phyloP scores from a whole-genome alignment of 2,329 filamentous ascomycete genomes.

The Phyllosticta capitalensis region DNA sequence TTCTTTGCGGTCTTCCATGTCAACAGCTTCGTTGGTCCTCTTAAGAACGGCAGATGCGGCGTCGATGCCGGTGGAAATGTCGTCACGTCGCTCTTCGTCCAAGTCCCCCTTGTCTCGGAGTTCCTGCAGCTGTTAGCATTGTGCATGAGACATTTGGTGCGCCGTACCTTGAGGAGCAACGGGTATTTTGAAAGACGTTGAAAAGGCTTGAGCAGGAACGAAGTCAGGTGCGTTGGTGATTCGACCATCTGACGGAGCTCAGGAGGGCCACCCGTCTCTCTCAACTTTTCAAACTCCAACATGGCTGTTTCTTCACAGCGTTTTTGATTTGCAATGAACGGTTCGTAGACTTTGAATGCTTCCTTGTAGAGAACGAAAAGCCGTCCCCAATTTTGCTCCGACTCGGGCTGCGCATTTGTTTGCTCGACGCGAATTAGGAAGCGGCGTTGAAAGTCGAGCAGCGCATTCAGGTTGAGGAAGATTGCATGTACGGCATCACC shows the following conservation, averaged over 20 bases:
- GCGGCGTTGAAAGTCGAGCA: slow-evolving; percentile 88
- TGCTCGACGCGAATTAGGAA: slow-evolving; percentile 96
- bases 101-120: slow-evolving; percentile 73
- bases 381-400: slow-evolving; percentile 86
- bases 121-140: slow-evolving; percentile 46
- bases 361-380: slow-evolving; percentile 80
- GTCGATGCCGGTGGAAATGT: slow-evolving; percentile 68
- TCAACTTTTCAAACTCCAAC: slow-evolving; percentile 79
- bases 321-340: slow-evolving; percentile 93
- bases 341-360: slow-evolving; percentile 85
- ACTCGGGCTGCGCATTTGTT: slow-evolving; percentile 71
- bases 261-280: slow-evolving; percentile 55
- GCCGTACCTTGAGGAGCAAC: slow-evolving; percentile 65
- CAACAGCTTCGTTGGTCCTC: slow-evolving; percentile 83
- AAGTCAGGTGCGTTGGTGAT: slow-evolving; percentile 78
- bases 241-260: slow-evolving; percentile 65
- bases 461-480: slow-evolving; percentile 89
- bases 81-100: slow-evolving; percentile 58
- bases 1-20: slow-evolving; percentile 74
- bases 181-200: slow-evolving; percentile 94
- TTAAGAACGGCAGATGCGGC: slow-evolving; percentile 73
- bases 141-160: not conserved
- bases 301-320: slow-evolving; percentile 80
- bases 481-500: slow-evolving; percentile 90
- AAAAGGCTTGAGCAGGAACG: slow-evolving; percentile 93